Evolutionary conservation across 139 green algal genomes (phyloP), one percentile per base, ranked within the genome.

Genomic region (Asterochloris erici): DNA sequence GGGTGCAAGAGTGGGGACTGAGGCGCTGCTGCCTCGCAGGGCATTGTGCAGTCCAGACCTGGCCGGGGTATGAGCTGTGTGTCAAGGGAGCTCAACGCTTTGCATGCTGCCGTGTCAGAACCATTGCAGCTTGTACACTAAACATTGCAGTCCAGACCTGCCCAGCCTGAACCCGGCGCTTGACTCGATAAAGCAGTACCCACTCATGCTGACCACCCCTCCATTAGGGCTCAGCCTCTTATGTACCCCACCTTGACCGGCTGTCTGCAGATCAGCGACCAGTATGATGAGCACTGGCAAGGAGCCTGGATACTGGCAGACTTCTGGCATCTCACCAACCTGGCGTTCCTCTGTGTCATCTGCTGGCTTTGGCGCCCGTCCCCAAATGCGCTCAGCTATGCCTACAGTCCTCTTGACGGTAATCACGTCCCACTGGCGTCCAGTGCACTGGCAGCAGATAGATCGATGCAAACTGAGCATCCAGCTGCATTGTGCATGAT

Each of bases 231-330:
- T 19, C n/a, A 47, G 78, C 23, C n/a, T 21, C 11, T 23, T 21
- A 60, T 13, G 0, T 11, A 2, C 26, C 64, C 14, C 24, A 63
- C 64, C 54, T 16, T 0, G 21, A 38, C 26, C 16, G 47, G 15
- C n/a, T 68, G 16, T 14, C 15, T 54, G 54, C 82, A 85, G 82
- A 68, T 91, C n/a, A 88, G 84, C 1, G 91, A 94, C 78, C 77
- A 85, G 82, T 89, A 87, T 73, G 91, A 90, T 77, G 85, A 92
- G 76, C 79, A 86, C 16, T 94, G 91, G 91, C 78, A 91, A 79
- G 83, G 23, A 17, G 90, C 92, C 38, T 94, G 90, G 88, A 85
- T 92, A 61, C 85, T 77, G 29, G 63, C 26, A 26, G 88, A 87
- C 74, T 92, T 94, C 77, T 94, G 91, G 91, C 63, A 84, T 38